Base-by-base conservation (phyloP, 73 alveolate genomes). In the Tetrahymena borealis region DNA sequence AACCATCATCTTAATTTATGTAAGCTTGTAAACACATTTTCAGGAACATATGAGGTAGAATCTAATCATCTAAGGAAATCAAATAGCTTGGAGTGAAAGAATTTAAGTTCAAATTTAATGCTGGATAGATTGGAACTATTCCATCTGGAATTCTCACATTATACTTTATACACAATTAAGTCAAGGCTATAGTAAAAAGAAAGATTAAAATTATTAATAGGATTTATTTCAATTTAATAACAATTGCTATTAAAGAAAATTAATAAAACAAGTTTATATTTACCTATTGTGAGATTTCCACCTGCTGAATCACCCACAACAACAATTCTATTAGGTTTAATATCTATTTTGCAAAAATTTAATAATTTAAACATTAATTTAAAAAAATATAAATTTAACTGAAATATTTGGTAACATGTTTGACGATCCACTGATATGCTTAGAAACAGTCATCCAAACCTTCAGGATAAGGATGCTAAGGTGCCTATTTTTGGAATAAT, bases 111-210 rank as follows among this genome's bases (percentile, higher is more conserved):
- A 97, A 90, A 91, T 95, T 97, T 43, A 97, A 96, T 20, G 99
- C 99, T 60, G 99, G 99, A 93, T 98, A 98, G 24, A 97, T 97
- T 31, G 96, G 96, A 43, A 98, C 91, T 28, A 98, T 91, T 78
- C 99, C 98, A 96, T 98, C 98, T 38, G 99, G 99, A 12, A 96
- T 95, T 93, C 98, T 96, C 91, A 94, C 94, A 12, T 96, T 97
- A 94, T 95, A 95, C 39, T 93, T 90, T 16, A 98, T 94, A 32
- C 98, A 96, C 95, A 98, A 85, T 35, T 96, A 94, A 79, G 98
- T 96, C 39, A 97, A 77, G 13, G 99, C 98, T 38, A 95, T n/a
- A 15, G 28, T 20, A 20, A 60, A 60, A 60, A n/a, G 24, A 42
- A 3, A 7, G 16, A 2, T 40, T 40, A 6, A 40, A 41, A 41